Conservation (phyloP, 2,329 filamentous ascomycete genomes). For the Hypocreales sp. region DNA sequence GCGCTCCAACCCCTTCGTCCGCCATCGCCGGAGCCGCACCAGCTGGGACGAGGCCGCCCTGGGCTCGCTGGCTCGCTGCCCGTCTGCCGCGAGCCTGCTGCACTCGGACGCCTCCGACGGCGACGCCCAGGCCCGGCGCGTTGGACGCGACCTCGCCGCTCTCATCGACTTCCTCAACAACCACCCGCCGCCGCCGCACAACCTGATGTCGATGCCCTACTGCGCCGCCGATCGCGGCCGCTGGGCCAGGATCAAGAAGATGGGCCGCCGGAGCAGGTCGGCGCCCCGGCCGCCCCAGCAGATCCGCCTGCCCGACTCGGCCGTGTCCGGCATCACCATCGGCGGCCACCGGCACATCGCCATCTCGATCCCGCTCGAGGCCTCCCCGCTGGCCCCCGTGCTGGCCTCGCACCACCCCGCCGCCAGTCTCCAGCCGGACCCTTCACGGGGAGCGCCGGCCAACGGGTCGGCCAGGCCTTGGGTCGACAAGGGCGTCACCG, state of each 20-base stretch:
- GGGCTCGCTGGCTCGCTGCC: neutral
- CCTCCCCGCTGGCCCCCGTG: constrained; percentile 24
- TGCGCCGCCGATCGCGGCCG: constrained; percentile 15
- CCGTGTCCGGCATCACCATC: constrained; percentile 35
- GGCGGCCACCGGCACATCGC: constrained; percentile 42
- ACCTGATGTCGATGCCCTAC: constrained; percentile 31
- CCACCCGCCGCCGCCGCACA: constrained; percentile 30
- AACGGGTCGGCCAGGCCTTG: no score
- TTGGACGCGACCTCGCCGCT: constrained; percentile 14
- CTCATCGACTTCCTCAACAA: constrained; percentile 34
- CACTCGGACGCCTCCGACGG: neutral
- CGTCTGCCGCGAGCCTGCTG: neutral
- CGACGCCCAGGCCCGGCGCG: constrained; percentile 6
- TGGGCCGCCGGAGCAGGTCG: constrained; percentile 21
- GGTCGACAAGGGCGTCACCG: no score
- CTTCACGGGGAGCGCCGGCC: no score
- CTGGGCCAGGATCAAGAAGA: constrained; percentile 26
- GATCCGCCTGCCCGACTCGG: constrained; percentile 35
- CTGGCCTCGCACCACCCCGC: constrained; percentile 19
- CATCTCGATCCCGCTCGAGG: constrained; percentile 41
- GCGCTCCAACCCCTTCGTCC: constrained; percentile 1
- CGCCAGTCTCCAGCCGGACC: no score
- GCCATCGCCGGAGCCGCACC: constrained; percentile 3
- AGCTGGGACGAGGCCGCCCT: no score
- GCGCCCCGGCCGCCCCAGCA: constrained; percentile 12